Evolutionary conservation across 78 protist genomes (phyloP), one percentile per base, ranked within the genome.

Genomic region (Pigoraptor vietnamica): DNA sequence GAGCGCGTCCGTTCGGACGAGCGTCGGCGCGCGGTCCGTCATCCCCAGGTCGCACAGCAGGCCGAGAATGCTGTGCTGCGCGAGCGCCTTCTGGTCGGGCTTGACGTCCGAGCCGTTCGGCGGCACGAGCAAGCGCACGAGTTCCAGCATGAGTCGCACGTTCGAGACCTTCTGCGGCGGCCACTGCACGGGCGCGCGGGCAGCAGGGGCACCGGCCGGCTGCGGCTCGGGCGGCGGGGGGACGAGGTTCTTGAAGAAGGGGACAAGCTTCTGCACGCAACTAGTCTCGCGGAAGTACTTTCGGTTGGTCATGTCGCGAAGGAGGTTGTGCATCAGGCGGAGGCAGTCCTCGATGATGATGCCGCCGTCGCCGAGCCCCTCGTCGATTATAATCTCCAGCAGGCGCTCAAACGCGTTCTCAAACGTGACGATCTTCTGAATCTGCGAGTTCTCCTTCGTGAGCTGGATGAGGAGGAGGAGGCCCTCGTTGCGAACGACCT

Each of bases 351-450:
- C 38, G 21, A 94, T 90, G 48, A 92, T 90, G 36, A 92, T 37
- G 79, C 92, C 95, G 23, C 93, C 95, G 9, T 90, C 93, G 83
- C 90, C 39, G 24, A 32, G 0, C 1, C 93, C 95, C 89, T 94
- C 95, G 37, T 92, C 91, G 24, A 21, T 19, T 10, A 94, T 34
- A 33, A 92, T 89, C 39, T 37, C 37, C 19, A 94, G 38, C 39
- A 92, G 39, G 6, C 83, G n/a, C 56, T 92, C 94, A 35, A 94
- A 94, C n/a, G 94, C 94, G 81, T 91, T 90, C 86, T 94, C 93
- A 29, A 94, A 94, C 34, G 93, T 93, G 32, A 94, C 93, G 1
- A 94, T 89, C 86, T 94, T 89, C 25, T 92, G 92, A 35, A 92
- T 90, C 14, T 89, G 39, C 32, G 40, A 2, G 86, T 94, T 90